Base-by-base conservation (phyloP, 768 basidiomycete species). In the Termitomyces sp. region DNA sequence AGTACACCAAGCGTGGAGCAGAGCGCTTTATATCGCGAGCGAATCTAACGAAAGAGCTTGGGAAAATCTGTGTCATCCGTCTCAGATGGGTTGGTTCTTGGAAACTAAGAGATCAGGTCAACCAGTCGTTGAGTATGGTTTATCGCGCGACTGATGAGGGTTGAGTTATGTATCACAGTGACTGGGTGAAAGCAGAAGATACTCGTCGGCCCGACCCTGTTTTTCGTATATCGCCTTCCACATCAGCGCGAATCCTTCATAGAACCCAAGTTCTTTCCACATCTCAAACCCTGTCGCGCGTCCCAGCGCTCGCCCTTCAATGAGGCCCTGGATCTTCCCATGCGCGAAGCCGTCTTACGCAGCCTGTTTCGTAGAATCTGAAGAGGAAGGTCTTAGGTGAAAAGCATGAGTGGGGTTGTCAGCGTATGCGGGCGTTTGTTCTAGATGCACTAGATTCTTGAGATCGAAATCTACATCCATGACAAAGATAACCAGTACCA, bases 221-320 rank as follows among this genome's bases (percentile, higher is more conserved):
- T 73, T 74, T 25, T 73, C 67, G 46, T 77, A 76, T 57, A 91
- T 74, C 2, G 78, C 77, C 61, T 76, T 72, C 92, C 92, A 97
- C 59, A 86, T 83, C 58, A 68, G 63, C 2, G 93, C 93, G 66
- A 90, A 89, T 5, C 95, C 96, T 67, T 96, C 84, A 71, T 96
- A 96, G 68, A 88, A 98, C 2, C 92, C 95, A 12, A 99, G 82
- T 72, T 99, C 96, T 72, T 98, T 96, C 94, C 95, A 98, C 74
- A 97, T 87, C 74, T 96, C 95, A 72, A 88, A 98, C 0, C 91
- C 92, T 67, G 96, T 95, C 67, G 94, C 89, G 58, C 87, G 82
- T 2, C 95, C 96, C 17, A 98, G 81, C 0, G 90, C 89, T 14
- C 94, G 81, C 9, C 96, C 96, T 72, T 99, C 94, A 63, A 94